Conservation (phyloP, 805 yeast species). For the Hemisphaericaspora nanyangensis region DNA sequence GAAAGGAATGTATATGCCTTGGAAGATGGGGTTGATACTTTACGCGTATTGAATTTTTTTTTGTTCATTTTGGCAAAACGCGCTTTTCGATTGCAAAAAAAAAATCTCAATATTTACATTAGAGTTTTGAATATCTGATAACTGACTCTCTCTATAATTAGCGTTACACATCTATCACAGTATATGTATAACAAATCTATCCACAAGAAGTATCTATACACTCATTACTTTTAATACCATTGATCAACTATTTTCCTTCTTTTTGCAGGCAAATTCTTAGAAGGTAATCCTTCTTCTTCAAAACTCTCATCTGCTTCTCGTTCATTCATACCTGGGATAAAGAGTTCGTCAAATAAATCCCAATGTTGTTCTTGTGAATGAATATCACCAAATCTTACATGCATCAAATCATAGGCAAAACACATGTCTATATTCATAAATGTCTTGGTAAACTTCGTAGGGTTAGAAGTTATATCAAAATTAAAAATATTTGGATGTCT, state of each 20-base stretch:
- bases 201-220: not conserved
- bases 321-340: constrained; percentile 10
- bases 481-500: constrained; percentile 23
- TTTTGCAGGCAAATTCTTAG: not conserved
- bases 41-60: too few relatives aligned
- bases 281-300: constrained; percentile 24
- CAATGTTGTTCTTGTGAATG: constrained; percentile 7
- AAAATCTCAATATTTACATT: too few relatives aligned
- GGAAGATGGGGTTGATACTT: too few relatives aligned
- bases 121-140: too few relatives aligned
- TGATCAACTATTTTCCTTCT: not conserved
- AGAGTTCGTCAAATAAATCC: constrained; percentile 21
- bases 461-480: not conserved
- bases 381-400: constrained; percentile 18
- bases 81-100: too few relatives aligned
- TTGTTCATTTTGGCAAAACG: too few relatives aligned
- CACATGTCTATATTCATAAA: constrained; percentile 33
- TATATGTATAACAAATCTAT: too few relatives aligned
- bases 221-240: not conserved
- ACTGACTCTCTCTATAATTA: too few relatives aligned
- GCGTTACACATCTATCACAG: too few relatives aligned
- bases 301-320: constrained; percentile 18
- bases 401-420: constrained; percentile 40
- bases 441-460: constrained; percentile 3
- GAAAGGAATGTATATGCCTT: too few relatives aligned